Evolutionary conservation across 2,329 filamentous ascomycete species (phyloP), one percentile per base, ranked within the genome.

Genomic region (Eutypa lata): DNA sequence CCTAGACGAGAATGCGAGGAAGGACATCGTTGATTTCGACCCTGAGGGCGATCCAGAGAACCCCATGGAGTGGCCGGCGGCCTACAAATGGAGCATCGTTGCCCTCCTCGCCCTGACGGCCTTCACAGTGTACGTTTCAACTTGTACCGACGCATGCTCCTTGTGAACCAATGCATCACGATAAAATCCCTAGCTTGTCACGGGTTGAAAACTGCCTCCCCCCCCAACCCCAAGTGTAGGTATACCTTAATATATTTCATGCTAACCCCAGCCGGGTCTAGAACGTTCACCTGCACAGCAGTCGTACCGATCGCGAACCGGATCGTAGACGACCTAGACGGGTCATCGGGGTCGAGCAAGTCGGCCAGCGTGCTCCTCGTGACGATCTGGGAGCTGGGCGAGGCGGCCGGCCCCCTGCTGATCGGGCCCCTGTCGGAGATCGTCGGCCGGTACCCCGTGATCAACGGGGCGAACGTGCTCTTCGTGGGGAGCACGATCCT

Each of bases 311-410:
- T 84, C 48, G 79, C 81, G 7, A 71, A 68, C 37, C 71, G 68
- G 46, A 83, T 84, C 56, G 74, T 80, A 21, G 59, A 68, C 2
- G 80, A 84, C 53, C 71, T 77, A 47, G 65, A 73, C 53, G 49
- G 60, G 18, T 66, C 26, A 5, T 31, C 70, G n/a, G 57, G 63
- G 10, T 61, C 68, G 26, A 72, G 70, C 65, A 76, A 76, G 52
- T 75, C 77, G 0, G 71, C 78, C 16, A 76, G 72, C 59, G 78
- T 81, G 38, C 72, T 91, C 44, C 82, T 90, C 50, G 83, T 90
- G 8, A 88, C 86, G 0, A 83, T 89, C 54, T 87, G 87, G 76
- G 81, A 91, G 54, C 76, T 89, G 0, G 86, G 87, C 55, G 83
- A 86, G 58, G 80, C 80, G 2, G 78, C 82, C 7, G 84, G 83